phyloP scores from a whole-genome alignment of 495 filamentous ascomycete genomes.

The Talaromyces adpressus region DNA sequence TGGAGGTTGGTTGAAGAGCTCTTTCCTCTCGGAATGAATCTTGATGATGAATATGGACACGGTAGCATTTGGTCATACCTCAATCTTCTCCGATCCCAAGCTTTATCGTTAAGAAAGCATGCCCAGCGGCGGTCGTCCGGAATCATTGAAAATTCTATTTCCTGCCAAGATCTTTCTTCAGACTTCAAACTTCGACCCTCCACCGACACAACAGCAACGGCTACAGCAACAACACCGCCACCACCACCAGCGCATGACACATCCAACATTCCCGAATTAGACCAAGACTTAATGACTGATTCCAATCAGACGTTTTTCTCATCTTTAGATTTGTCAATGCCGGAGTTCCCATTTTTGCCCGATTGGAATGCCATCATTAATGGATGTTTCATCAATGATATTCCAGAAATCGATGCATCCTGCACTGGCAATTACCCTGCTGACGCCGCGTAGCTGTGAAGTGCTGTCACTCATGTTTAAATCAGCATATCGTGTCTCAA shows the following conservation, averaged over 20 bases:
- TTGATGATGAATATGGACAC: conserved; percentile 10
- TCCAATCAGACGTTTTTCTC: background rate
- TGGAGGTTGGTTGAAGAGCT: conserved; percentile 40
- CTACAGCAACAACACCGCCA: background rate
- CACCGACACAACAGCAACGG: background rate
- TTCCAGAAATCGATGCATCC: background rate
- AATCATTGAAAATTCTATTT: background rate
- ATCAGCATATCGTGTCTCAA: too few relatives aligned
- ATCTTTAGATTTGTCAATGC: conserved; percentile 11
- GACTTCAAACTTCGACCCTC: background rate
- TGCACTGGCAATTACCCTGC: background rate
- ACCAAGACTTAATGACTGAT: background rate
- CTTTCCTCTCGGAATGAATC: conserved; percentile 15
- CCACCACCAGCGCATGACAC: background rate
- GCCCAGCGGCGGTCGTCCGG: background rate
- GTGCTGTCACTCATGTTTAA: background rate
- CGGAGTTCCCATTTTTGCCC: conserved; percentile 11
- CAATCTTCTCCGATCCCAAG: conserved; percentile 12
- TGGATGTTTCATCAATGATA: conserved; percentile 2
- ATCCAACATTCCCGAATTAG: background rate
- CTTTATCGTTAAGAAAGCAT: conserved; percentile 8
- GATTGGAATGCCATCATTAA: conserved; percentile 16
- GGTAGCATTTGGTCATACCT: conserved; percentile 16
- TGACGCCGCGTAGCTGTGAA: background rate
- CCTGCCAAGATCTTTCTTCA: background rate